Percentiles rank a stretch among this genome's conserved stretches.
Evolutionary conservation across 345 rosid species (phyloP).

Genomic region (Lepidium sativum): DNA sequence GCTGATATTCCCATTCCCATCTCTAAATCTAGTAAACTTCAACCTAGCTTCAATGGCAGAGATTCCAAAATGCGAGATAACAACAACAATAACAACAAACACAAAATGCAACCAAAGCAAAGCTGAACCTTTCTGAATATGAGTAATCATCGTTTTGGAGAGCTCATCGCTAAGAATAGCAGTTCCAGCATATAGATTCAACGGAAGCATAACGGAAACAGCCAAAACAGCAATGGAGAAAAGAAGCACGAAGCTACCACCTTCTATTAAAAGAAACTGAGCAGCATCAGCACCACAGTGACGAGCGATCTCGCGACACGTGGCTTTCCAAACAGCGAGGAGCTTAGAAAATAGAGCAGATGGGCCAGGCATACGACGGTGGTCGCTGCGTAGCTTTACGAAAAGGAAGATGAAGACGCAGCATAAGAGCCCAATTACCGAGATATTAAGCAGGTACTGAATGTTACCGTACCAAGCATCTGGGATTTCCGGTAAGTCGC

Average conservation of each 20-base stretch:
- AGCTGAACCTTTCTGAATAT: conserved; percentile 69
- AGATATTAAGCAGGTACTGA: conserved; percentile 86
- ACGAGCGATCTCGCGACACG: conserved; percentile 71
- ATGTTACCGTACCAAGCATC: conserved; percentile 90
- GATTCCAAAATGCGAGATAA: conserved; percentile 63
- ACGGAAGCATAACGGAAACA: conserved; percentile 58
- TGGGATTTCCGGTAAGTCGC: conserved; percentile 29
- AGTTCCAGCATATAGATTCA: conserved; percentile 78
- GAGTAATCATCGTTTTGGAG: conserved; percentile 78
- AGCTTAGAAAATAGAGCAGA: conserved; percentile 65
- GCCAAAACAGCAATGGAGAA: conserved; percentile 45
- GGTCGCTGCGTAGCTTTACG: conserved; percentile 94
- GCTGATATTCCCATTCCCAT: conserved; percentile 85
- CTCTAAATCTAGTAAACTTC: conserved; percentile 84
- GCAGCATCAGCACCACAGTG: conserved; percentile 98
- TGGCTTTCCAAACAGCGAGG: conserved; percentile 95
- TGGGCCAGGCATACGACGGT: conserved; percentile 81
- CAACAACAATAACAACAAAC: conserved; percentile 53
- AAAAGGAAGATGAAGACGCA: conserved; percentile 83
- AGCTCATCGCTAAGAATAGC: conserved; percentile 67
- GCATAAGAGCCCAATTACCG: conserved; percentile 64
- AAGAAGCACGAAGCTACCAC: conserved; percentile 71
- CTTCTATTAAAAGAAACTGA: conserved; percentile 82
- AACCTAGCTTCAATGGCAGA: conserved; percentile 56
- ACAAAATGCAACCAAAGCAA: conserved; percentile 83